Evolutionary conservation across 768 basidiomycete species (phyloP).

Genomic region (Leccinum longicurvipes): DNA sequence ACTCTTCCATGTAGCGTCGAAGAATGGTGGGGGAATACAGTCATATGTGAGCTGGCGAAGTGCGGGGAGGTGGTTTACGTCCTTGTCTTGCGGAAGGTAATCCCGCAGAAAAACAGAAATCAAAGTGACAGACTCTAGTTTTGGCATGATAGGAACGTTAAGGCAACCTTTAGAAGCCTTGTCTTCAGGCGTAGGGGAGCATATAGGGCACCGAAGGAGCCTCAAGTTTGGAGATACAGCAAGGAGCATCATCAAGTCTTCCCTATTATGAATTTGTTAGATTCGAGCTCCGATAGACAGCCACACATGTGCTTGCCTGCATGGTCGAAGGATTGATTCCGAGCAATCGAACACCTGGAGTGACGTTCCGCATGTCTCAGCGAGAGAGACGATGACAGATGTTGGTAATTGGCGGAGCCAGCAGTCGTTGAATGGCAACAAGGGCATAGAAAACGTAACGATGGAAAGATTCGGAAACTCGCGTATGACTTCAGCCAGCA

Average conservation of each 20-base stretch:
- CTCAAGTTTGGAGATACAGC: constrained; percentile 25
- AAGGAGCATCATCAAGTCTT: constrained; percentile 29
- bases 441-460: constrained; percentile 27
- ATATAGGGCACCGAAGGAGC: constrained; percentile 28
- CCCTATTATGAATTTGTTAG: constrained; percentile 14
- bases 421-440: constrained; percentile 21
- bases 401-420: constrained; percentile 28
- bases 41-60: constrained; percentile 32
- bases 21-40: constrained; percentile 30
- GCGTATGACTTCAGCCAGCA: constrained; percentile 22
- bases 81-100: constrained; percentile 28
- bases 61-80: constrained; percentile 27
- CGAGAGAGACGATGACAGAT: constrained; percentile 18
- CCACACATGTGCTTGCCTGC: constrained; percentile 17
- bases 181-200: constrained; percentile 23
- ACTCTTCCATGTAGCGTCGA: constrained; percentile 26
- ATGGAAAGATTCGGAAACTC: constrained; percentile 25
- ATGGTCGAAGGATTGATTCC: constrained; percentile 29
- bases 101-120: constrained; percentile 29
- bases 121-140: constrained; percentile 25
- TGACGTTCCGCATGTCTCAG: constrained; percentile 26
- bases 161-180: constrained; percentile 15
- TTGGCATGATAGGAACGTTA: constrained; percentile 27
- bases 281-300: not conserved
- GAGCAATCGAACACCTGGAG: constrained; percentile 29